Percentiles rank a stretch among this genome's conserved stretches.
Evolutionary conservation across 169 alveolate genomes (phyloP).

Genomic region (Plasmodium falciparum): DNA sequence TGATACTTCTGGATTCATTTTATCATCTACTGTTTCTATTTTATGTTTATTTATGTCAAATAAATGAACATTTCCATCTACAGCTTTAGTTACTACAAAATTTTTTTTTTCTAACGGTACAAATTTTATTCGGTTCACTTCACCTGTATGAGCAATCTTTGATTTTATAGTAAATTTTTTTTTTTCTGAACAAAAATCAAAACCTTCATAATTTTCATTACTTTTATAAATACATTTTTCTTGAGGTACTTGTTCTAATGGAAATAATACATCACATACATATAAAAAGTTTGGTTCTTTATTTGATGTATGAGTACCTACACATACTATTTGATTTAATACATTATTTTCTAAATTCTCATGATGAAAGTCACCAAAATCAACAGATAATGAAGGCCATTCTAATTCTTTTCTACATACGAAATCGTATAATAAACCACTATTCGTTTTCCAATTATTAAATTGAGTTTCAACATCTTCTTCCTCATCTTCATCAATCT

Average conservation of each 20-base stretch:
- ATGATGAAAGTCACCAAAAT: slow-evolving; percentile 41
- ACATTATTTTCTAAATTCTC: slow-evolving; percentile 41
- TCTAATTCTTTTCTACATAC: slow-evolving; percentile 63
- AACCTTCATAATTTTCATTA: slow-evolving; percentile 59
- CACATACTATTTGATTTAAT: slow-evolving; percentile 59
- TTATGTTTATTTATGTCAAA: slow-evolving; percentile 61
- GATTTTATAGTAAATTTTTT: slow-evolving; percentile 57
- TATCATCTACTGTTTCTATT: slow-evolving; percentile 50
- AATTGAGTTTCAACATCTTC: slow-evolving; percentile 45
- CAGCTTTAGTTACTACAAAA: slow-evolving; percentile 47
- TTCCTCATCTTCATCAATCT: slow-evolving; percentile 11
- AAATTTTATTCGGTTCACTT: slow-evolving; percentile 55
- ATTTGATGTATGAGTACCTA: slow-evolving; percentile 70
- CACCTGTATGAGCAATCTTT: slow-evolving; percentile 55
- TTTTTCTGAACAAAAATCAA: slow-evolving; percentile 45
- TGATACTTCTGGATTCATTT: slow-evolving; percentile 60
- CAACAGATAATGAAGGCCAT: slow-evolving; percentile 64
- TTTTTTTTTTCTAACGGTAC: slow-evolving; percentile 48
- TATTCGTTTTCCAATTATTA: slow-evolving; percentile 47
- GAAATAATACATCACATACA: slow-evolving; percentile 62
- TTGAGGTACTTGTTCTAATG: slow-evolving; percentile 45
- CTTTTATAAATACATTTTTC: slow-evolving; percentile 47
- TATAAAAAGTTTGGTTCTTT: slow-evolving; percentile 52
- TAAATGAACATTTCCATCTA: slow-evolving; percentile 47
- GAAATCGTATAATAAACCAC: slow-evolving; percentile 56